phyloP scores from a whole-genome alignment of 2,329 filamentous ascomycete species.

The Ophiostoma tasmaniense region DNA sequence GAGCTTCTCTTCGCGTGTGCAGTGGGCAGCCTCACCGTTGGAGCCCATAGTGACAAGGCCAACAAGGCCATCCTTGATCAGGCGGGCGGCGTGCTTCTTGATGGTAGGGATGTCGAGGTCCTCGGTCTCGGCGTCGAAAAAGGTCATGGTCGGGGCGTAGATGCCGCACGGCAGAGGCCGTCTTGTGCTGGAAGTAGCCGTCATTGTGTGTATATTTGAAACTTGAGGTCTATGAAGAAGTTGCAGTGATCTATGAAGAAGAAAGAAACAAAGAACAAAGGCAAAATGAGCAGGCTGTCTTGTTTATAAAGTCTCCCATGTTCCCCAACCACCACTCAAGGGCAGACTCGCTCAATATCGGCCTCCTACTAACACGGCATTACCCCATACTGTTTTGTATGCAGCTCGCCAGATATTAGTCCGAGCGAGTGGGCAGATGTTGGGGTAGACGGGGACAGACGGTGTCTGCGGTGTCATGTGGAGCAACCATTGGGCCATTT shows the following conservation, averaged over 20 bases:
- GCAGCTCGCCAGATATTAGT: constrained; percentile 24
- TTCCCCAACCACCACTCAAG: not conserved
- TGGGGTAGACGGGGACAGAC: constrained; percentile 1
- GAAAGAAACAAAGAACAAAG: not conserved
- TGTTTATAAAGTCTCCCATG: not conserved
- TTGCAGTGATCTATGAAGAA: not conserved
- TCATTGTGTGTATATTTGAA: constrained; percentile 25
- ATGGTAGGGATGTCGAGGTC: constrained; percentile 73
- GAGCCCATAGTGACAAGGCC: constrained; percentile 83
- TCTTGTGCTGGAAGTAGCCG: constrained; percentile 31
- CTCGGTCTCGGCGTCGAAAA: constrained; percentile 77
- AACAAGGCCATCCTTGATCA: constrained; percentile 67
- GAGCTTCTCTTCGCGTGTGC: constrained; percentile 67
- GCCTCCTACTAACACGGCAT: not conserved
- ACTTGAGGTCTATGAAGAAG: not conserved
- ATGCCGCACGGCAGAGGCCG: constrained; percentile 68
- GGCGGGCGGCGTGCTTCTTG: constrained; percentile 70
- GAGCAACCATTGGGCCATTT: not conserved
- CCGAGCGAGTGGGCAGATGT: constrained; percentile 19
- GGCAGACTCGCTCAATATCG: not conserved
- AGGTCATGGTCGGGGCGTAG: constrained; percentile 84
- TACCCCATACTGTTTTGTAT: not conserved
- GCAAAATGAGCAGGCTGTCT: constrained; percentile 18
- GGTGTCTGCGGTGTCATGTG: not conserved
- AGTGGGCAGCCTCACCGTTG: constrained; percentile 82